phyloP scores from a whole-genome alignment of 768 basidiomycete species.

The Mycena capillaripes region DNA sequence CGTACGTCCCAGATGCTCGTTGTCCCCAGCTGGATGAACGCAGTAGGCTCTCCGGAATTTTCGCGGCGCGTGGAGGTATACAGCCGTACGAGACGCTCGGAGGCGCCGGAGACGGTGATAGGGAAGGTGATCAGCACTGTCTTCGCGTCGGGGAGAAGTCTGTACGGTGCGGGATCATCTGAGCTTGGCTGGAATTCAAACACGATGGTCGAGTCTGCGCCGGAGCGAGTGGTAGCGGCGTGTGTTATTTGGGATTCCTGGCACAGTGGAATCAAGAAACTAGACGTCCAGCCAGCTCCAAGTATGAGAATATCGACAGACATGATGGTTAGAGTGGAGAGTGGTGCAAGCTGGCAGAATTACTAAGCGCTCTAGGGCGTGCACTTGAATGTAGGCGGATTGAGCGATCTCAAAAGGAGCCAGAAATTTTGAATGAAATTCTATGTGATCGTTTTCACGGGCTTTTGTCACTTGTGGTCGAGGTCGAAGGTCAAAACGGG shows the following conservation, averaged over 20 bases:
- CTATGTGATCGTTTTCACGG: no score
- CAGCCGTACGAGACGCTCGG: conserved; percentile 58
- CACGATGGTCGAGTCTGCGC: conserved; percentile 61
- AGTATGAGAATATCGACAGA: conserved; percentile 42
- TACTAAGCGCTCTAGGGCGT: no score
- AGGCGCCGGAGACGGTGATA: conserved; percentile 61
- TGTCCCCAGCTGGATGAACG: conserved; percentile 74
- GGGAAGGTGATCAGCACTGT: conserved; percentile 73
- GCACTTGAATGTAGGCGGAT: no score
- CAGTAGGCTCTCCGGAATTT: conserved; percentile 37
- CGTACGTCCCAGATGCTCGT: conserved; percentile 75
- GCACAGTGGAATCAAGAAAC: conserved; percentile 72
- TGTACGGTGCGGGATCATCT: conserved; percentile 59
- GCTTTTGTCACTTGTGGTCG: no score
- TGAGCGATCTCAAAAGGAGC: no score
- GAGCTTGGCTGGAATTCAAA: conserved; percentile 70
- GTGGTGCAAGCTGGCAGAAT: no score
- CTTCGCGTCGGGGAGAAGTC: conserved; percentile 62
- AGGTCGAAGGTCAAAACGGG: no score
- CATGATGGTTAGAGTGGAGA: not conserved
- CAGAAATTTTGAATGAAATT: no score
- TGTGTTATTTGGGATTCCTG: conserved; percentile 52
- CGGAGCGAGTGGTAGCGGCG: conserved; percentile 70
- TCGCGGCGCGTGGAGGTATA: conserved; percentile 56
- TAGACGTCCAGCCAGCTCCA: conserved; percentile 77